Conservation (phyloP, 23 red algal genomes). For the Gracilaria vermiculophylla region DNA sequence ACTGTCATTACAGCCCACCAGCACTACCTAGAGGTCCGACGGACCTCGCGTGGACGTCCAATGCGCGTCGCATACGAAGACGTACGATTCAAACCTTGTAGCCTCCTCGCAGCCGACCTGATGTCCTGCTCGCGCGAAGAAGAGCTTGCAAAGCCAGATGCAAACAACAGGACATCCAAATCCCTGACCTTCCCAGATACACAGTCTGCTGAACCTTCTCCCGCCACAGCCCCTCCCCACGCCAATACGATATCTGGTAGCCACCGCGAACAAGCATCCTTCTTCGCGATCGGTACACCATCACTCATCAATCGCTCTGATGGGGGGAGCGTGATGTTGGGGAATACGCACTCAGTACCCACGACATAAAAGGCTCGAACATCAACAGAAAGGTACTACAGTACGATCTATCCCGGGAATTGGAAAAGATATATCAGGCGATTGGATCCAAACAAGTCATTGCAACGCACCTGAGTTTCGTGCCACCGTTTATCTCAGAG, state of each 20-base stretch:
- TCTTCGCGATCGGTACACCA: too few species aligned
- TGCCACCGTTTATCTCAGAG: not conserved
- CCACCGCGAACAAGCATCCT: too few species aligned
- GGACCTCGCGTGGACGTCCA: not conserved
- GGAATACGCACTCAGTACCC: too few species aligned
- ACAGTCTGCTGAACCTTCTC: too few species aligned
- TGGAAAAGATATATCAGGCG: not conserved
- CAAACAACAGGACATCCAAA: too few species aligned
- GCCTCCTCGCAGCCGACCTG: not conserved
- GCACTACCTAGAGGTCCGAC: too few species aligned
- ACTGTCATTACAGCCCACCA: not conserved
- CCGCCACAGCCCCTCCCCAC: too few species aligned
- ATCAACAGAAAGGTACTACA: not conserved
- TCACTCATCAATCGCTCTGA: too few species aligned
- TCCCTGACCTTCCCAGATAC: too few species aligned
- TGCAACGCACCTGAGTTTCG: not conserved
- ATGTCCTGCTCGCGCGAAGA: constrained; percentile 39
- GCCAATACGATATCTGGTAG: not conserved
- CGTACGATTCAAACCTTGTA: not conserved
- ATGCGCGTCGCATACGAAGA: constrained; percentile 33
- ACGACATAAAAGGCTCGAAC: too few species aligned
- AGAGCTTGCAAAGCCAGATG: not conserved
- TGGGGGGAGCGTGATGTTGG: not conserved
- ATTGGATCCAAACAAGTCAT: not conserved
- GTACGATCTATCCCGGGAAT: not conserved